Base-by-base conservation (phyloP, 495 filamentous ascomycete species). In the Trypethelium eluteriae region DNA sequence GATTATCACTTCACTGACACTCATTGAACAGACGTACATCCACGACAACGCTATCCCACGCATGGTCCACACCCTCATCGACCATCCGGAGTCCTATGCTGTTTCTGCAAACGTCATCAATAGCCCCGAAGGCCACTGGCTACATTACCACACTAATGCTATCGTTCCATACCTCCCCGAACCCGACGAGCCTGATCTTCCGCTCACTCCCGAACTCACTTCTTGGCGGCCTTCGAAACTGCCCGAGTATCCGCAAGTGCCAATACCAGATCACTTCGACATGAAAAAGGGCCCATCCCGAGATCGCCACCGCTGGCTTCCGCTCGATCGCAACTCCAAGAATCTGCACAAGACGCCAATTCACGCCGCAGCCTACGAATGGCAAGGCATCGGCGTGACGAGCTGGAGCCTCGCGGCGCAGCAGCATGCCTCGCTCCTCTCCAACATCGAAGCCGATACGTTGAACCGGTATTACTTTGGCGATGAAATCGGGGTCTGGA, bases 31-130 rank as follows among this genome's bases (percentile, higher is more conserved):
- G 53, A 59, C 32, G 6, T 85, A 79, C 64, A 67, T 85, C 16
- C 81, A 84, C 62, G 81, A 83, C 49, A 76, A 80, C 65, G 76
- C 82, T 44, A 84, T 85, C 46, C 77, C 82, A 0, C 79, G 80
- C 5, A 75, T 85, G 2, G 76, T 84, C 35, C 81, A 82, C 56
- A 83, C 81, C 16, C 78, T 79, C 62, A 71, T 83, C 41, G 76
- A 81, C 5, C 73, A 81, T 41, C 81, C 81, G 6, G 74, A 79
- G 57, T 76, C 78, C 2, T 74, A 78, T 56, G 77, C 82, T 57
- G 76, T 85, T 0, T 83, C 82, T 2, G 83, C 81, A 18, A 85
- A 85, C 69, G 74, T 84, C 34, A 74, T 84, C 65, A 84, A 84
- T 63, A 78, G 76, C 63, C 81, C 81, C 1, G 69, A 76, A 44